Evolutionary conservation across 768 basidiomycete species (phyloP).

Genomic region (Hemileccinum impolitum): DNA sequence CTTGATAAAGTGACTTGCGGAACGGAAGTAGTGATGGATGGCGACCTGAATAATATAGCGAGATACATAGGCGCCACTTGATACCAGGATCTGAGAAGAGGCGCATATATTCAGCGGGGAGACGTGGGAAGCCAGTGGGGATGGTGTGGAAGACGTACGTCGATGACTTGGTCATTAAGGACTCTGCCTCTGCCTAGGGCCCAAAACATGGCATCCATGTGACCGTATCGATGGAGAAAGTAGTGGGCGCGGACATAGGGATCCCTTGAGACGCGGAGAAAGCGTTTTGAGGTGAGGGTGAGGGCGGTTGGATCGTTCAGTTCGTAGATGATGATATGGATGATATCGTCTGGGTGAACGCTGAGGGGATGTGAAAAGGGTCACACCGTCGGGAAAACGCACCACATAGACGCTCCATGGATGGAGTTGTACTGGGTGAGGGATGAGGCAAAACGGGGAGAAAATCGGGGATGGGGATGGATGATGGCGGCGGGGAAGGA

Average conservation of each 20-base stretch:
- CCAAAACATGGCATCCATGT: slow-evolving; percentile 66
- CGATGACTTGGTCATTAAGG: slow-evolving; percentile 60
- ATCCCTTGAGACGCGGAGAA: slow-evolving; percentile 62
- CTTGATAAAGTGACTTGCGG: slow-evolving; percentile 71
- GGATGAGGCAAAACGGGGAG: background rate
- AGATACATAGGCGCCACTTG: slow-evolving; percentile 74
- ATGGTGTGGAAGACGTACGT: slow-evolving; percentile 44
- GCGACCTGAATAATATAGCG: slow-evolving; percentile 77
- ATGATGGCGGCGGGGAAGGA: background rate
- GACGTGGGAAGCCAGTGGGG: slow-evolving; percentile 18
- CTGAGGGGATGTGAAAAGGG: slow-evolving; percentile 10
- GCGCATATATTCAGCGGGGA: slow-evolving; percentile 27
- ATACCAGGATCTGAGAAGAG: slow-evolving; percentile 56
- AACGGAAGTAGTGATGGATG: slow-evolving; percentile 75
- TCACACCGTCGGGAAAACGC: slow-evolving; percentile 28
- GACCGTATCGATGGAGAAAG: slow-evolving; percentile 72
- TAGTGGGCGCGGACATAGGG: slow-evolving; percentile 76
- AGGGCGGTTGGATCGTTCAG: slow-evolving; percentile 62
- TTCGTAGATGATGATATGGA: slow-evolving; percentile 72
- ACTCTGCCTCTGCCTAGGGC: slow-evolving; percentile 72
- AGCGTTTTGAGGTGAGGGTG: slow-evolving; percentile 54
- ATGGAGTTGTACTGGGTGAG: slow-evolving; percentile 2
- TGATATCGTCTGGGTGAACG: slow-evolving; percentile 49
- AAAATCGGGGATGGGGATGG: slow-evolving; percentile 2
- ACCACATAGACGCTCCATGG: slow-evolving; percentile 71